Evolutionary conservation across 73 alveolate genomes (phyloP).

Genomic region (Paraurostyla sp.): DNA sequence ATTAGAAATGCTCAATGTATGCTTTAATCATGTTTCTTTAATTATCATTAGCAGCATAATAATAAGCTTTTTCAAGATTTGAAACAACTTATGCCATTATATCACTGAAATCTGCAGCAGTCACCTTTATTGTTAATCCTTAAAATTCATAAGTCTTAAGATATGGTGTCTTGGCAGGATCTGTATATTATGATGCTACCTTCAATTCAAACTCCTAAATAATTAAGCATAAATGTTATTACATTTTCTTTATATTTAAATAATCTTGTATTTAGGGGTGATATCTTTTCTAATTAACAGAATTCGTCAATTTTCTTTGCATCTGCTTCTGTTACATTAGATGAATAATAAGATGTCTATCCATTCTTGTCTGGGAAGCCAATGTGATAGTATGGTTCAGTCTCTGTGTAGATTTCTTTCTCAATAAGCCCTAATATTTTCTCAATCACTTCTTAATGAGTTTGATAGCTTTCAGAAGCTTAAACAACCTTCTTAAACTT

Average conservation of each 20-base stretch:
- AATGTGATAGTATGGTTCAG: slow-evolving; percentile 51
- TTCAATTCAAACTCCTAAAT: slow-evolving; percentile 58
- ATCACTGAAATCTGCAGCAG: slow-evolving; percentile 90
- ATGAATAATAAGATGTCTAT: slow-evolving; percentile 80
- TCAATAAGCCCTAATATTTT: slow-evolving; percentile 69
- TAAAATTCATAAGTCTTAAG: slow-evolving; percentile 62
- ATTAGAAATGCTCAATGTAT: slow-evolving; percentile 88
- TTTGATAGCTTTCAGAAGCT: slow-evolving; percentile 49
- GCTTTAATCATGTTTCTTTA: slow-evolving; percentile 87
- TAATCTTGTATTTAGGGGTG: slow-evolving; percentile 82
- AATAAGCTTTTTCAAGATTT: slow-evolving; percentile 83
- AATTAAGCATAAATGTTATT: not conserved
- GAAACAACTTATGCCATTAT: slow-evolving; percentile 84
- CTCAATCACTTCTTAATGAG: slow-evolving; percentile 68
- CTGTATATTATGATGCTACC: slow-evolving; percentile 73
- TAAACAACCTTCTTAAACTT: slow-evolving; percentile 62
- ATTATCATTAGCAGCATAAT: slow-evolving; percentile 89
- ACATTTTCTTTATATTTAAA: slow-evolving; percentile 67
- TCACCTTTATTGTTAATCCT: slow-evolving; percentile 69
- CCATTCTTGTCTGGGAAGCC: slow-evolving; percentile 74
- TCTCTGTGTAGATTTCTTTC: slow-evolving; percentile 64
- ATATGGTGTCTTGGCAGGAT: slow-evolving; percentile 36
- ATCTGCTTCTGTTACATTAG: slow-evolving; percentile 81
- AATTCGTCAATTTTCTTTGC: slow-evolving; percentile 80
- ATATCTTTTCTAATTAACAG: slow-evolving; percentile 34